phyloP scores from a whole-genome alignment of 2,329 filamentous ascomycete species.

The Fusarium sulawesiense region DNA sequence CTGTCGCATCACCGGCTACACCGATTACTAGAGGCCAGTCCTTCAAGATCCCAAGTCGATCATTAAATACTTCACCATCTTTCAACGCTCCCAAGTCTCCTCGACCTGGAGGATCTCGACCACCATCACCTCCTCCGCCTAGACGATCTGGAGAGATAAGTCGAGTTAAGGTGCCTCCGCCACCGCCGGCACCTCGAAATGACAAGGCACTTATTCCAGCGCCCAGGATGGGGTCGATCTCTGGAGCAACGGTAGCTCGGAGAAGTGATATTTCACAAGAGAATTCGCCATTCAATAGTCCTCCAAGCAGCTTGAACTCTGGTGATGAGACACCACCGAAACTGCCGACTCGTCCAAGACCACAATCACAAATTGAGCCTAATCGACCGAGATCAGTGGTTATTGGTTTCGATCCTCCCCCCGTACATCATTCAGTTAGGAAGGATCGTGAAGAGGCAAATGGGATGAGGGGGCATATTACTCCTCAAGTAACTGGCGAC shows the following conservation, averaged over 20 bases:
- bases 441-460: slow-evolving; percentile 60
- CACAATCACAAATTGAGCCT: slow-evolving; percentile 47
- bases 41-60: slow-evolving; percentile 66
- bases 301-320: slow-evolving; percentile 76
- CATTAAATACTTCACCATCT: slow-evolving; percentile 63
- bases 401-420: slow-evolving; percentile 62
- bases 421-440: slow-evolving; percentile 62
- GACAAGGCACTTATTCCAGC: slow-evolving; percentile 68
- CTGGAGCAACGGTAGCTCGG: slow-evolving; percentile 25
- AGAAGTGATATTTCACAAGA: slow-evolving; percentile 50
- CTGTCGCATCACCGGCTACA: slow-evolving; percentile 55
- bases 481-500: slow-evolving; percentile 58
- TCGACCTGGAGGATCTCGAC: slow-evolving; percentile 59
- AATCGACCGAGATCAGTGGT: slow-evolving; percentile 40
- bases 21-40: slow-evolving; percentile 58
- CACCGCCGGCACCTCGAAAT: slow-evolving; percentile 82
- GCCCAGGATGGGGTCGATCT: slow-evolving; percentile 28
- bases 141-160: slow-evolving; percentile 70
- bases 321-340: slow-evolving; percentile 64
- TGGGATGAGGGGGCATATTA: slow-evolving; percentile 53
- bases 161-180: slow-evolving; percentile 63
- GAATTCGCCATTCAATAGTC: slow-evolving; percentile 86
- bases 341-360: slow-evolving; percentile 63
- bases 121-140: slow-evolving; percentile 73
- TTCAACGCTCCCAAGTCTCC: slow-evolving; percentile 56